Evolutionary conservation across 495 filamentous ascomycete genomes (phyloP).

Genomic region (Barbatosphaeria neglecta): DNA sequence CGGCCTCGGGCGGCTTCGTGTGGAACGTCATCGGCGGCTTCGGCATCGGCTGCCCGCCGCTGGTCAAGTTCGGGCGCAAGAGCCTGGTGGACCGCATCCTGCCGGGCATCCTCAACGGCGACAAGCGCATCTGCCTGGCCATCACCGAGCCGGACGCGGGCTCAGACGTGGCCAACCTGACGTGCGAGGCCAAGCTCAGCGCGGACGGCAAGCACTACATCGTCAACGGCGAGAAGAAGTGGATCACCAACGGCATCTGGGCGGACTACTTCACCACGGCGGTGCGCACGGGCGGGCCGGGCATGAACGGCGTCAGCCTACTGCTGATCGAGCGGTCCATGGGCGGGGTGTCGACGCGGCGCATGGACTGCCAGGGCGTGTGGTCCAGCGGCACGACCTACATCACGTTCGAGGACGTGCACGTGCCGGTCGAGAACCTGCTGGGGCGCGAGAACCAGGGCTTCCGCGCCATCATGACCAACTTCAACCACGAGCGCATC

Average conservation of each 20-base stretch:
- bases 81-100: slow-evolving; percentile 61
- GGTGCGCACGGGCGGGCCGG: slow-evolving; percentile 73
- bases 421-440: slow-evolving; percentile 95
- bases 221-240: slow-evolving; percentile 99
- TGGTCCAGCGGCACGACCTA: slow-evolving; percentile 93
- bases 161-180: slow-evolving; percentile 83
- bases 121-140: slow-evolving; percentile 80
- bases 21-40: slow-evolving; percentile 96
- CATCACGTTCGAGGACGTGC: slow-evolving; percentile 95
- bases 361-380: slow-evolving; percentile 98
- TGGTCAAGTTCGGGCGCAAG: slow-evolving; percentile 89
- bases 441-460: slow-evolving; percentile 97
- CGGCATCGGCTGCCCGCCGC: slow-evolving; percentile 82
- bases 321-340: slow-evolving; percentile 70
- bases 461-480: slow-evolving; percentile 98
- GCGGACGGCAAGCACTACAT: slow-evolving; percentile 98
- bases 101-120: slow-evolving; percentile 76
- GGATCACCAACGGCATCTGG: slow-evolving; percentile 98
- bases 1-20: slow-evolving; percentile 86
- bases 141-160: slow-evolving; percentile 48
- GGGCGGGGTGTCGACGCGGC: slow-evolving; percentile 77
- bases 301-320: slow-evolving; percentile 84
- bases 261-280: slow-evolving; percentile 95
- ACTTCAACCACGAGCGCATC: slow-evolving; percentile 99
- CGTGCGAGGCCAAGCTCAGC: slow-evolving; percentile 84